Conservation (phyloP, 139 green algal genomes). For the Coelastrella sp. region DNA sequence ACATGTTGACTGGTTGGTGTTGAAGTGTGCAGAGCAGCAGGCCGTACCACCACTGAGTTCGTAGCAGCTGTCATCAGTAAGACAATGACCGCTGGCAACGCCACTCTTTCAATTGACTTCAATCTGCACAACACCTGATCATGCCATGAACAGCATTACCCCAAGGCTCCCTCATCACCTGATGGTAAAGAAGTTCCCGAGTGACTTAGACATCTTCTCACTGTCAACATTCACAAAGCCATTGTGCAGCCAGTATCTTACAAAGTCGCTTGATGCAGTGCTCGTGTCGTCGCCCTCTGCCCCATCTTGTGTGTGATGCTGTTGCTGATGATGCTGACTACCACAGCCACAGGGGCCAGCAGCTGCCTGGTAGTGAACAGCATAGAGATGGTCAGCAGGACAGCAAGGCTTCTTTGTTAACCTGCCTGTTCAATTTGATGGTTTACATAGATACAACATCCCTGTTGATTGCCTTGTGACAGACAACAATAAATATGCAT, state of each 20-base stretch:
- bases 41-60: too few species aligned
- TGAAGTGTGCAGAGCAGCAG: too few species aligned
- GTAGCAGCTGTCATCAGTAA: too few species aligned
- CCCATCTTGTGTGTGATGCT: background rate
- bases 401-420: background rate
- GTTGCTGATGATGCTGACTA: too few species aligned
- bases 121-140: too few species aligned
- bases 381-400: background rate
- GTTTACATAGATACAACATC: too few species aligned
- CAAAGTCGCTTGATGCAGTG: conserved; percentile 71
- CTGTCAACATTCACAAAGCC: conserved; percentile 95
- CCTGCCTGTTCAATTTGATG: background rate
- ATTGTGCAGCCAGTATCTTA: conserved; percentile 96
- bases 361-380: conserved; percentile 14
- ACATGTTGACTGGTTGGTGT: background rate
- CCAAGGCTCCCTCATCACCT: conserved; percentile 29
- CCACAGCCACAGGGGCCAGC: conserved; percentile 34
- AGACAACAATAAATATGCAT: too few species aligned
- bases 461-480: too few species aligned
- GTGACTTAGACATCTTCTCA: conserved; percentile 98
- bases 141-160: too few species aligned
- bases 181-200: conserved; percentile 99
- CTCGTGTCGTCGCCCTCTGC: background rate
- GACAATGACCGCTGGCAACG: too few species aligned
- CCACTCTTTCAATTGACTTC: too few species aligned